Conservation (phyloP, 2,329 filamentous ascomycete genomes). For the Blastomyces gilchristii region DNA sequence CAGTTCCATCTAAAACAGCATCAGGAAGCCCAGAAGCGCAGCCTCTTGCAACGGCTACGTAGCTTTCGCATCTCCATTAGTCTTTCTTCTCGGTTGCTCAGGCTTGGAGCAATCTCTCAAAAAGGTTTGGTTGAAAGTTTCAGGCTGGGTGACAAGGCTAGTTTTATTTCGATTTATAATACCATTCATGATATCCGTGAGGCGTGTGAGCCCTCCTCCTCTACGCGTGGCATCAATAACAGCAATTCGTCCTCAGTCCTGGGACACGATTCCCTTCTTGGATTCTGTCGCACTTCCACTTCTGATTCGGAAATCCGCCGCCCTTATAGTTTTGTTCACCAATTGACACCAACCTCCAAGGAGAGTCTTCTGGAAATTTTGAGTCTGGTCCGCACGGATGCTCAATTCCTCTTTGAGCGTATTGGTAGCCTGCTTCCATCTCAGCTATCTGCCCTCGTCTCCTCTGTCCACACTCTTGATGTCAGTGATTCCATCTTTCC, state of each 20-base stretch:
- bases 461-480: slow-evolving; percentile 68
- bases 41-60: slow-evolving; percentile 31
- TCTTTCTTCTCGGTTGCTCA: slow-evolving; percentile 34
- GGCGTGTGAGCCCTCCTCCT: slow-evolving; percentile 28
- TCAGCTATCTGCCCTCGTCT: slow-evolving; percentile 68
- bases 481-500: slow-evolving; percentile 74
- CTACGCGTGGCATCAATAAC: neutral
- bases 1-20: slow-evolving; percentile 35
- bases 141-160: slow-evolving; percentile 37
- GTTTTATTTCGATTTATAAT: slow-evolving; percentile 37
- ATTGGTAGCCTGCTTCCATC: slow-evolving; percentile 63
- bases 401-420: slow-evolving; percentile 75
- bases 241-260: slow-evolving; percentile 18
- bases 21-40: slow-evolving; percentile 32
- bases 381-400: slow-evolving; percentile 71
- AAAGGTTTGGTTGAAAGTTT: slow-evolving; percentile 37
- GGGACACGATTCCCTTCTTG: slow-evolving; percentile 27
- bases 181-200: slow-evolving; percentile 37
- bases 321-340: slow-evolving; percentile 40
- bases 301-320: slow-evolving; percentile 30
- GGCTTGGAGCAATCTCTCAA: slow-evolving; percentile 33
- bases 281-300: slow-evolving; percentile 20
- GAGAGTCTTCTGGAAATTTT: slow-evolving; percentile 71
- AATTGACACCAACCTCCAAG: slow-evolving; percentile 64
- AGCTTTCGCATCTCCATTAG: slow-evolving; percentile 35